Base-by-base conservation (phyloP, 2,329 filamentous ascomycete genomes). In the Thelonectria blattea region DNA sequence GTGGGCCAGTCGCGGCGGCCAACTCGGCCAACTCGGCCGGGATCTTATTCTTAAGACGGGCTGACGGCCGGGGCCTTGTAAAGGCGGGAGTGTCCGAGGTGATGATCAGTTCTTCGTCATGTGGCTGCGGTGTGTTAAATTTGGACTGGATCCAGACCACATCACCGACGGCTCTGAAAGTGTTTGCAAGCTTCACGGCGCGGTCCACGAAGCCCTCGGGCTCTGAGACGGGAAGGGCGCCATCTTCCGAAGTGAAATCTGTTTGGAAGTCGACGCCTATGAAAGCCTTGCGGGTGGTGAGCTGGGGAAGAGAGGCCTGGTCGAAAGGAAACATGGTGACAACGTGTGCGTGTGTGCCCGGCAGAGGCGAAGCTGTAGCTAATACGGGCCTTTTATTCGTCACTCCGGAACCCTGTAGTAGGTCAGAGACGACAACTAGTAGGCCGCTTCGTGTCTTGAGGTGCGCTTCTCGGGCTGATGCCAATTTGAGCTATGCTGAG, bases 211-310 rank as follows among this genome's bases (percentile, higher is more conserved):
- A 91, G 10, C 86, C 85, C 4, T 83, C 76, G 3, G 88, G 86
- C 45, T 86, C 83, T 37, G 80, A 79, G 52, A 93, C 85, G 12
- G 87, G 84, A 18, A 97, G 77, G 24, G 87, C 85, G 56, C 91
- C 90, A 52, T 86, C 82, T 1, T 85, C 78, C 7, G 86, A 82
- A 59, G 96, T 79, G 71, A 98, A 97, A 74, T 97, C 94, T 69
- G 96, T 92, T 72, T 98, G 95, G 37, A 96, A 85, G 71, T 97
- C 94, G 65, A 97, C 83, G 17, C 96, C 79, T 18, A 98, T 80
- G 45, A 99, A 82, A 1, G 92, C 94, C 76, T 85, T 86, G 52
- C 87, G 82, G 9, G 86, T 86, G 30, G 76, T 79, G 53, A 89
- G 75, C 50, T 83, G 77, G 11, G 87, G 87, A 18, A 89, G 78